Percentiles rank a stretch among this genome's conserved stretches.
These are phyloP conservation scores for Coemansia reversa DNA, from an alignment of 192 early-diverging fungal species.

Conservation along the genomic window DNA sequence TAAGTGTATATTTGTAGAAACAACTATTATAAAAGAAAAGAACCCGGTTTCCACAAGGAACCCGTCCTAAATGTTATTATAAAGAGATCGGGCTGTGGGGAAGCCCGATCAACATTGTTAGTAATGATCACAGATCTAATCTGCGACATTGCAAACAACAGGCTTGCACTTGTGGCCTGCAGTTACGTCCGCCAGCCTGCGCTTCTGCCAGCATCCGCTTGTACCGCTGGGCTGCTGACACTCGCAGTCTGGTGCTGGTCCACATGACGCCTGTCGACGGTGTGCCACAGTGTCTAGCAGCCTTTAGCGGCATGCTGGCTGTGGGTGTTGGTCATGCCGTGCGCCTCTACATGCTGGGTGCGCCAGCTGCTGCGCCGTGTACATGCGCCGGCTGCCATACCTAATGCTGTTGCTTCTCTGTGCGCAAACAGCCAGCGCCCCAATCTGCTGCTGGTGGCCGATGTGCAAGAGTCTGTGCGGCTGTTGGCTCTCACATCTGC, in stretches of 20 bases:
- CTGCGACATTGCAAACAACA: no score
- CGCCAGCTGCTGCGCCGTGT: constrained; percentile 88
- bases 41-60: no score
- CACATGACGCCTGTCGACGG: constrained; percentile 89
- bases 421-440: constrained; percentile 66
- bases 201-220: constrained; percentile 69
- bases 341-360: constrained; percentile 93
- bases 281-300: constrained; percentile 69
- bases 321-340: constrained; percentile 86
- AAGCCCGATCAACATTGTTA: no score
- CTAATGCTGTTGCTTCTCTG: constrained; percentile 67
- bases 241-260: constrained; percentile 68
- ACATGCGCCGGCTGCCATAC: constrained; percentile 60
- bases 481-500: constrained; percentile 69
- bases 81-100: no score
- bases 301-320: constrained; percentile 84
- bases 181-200: constrained; percentile 66
- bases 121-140: no score
- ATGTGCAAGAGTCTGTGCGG: constrained; percentile 85
- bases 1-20: no score
- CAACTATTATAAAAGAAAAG: no score
- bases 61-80: no score
- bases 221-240: constrained; percentile 69
- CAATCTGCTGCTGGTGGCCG: constrained; percentile 77
- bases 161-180: constrained; percentile 75